phyloP scores from a whole-genome alignment of 2,329 filamentous ascomycete species.

The Tolypocladium album region DNA sequence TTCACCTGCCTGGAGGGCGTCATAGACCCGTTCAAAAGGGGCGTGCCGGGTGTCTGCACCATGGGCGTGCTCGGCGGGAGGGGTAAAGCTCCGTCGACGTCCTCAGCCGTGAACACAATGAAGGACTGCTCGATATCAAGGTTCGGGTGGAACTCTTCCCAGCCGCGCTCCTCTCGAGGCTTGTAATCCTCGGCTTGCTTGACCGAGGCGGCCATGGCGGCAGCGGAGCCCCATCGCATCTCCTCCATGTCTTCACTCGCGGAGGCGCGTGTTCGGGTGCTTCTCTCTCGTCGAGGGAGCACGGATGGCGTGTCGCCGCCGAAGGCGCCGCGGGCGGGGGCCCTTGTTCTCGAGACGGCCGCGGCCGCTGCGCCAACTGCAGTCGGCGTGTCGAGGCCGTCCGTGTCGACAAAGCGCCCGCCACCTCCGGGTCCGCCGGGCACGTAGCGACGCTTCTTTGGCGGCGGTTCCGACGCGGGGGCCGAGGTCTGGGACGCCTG shows the following conservation, averaged over 20 bases:
- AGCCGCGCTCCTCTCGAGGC: constrained; percentile 88
- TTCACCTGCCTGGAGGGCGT: constrained; percentile 37
- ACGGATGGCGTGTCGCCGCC: constrained; percentile 26
- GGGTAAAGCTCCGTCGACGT: constrained; percentile 64
- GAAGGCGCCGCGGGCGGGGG: constrained; percentile 34
- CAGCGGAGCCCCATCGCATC: constrained; percentile 76
- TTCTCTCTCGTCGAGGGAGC: constrained; percentile 45
- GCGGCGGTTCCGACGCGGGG: constrained; percentile 46
- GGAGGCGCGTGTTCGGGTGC: constrained; percentile 40
- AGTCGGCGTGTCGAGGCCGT: constrained; percentile 49
- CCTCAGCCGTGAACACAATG: constrained; percentile 68
- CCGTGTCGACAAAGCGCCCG: constrained; percentile 69
- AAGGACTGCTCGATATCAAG: constrained; percentile 80
- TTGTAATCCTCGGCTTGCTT: constrained; percentile 95
- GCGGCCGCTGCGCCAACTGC: constrained; percentile 16
- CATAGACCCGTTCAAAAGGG: constrained; percentile 25
- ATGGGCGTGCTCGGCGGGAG: constrained; percentile 26
- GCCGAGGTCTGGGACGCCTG: constrained; percentile 20
- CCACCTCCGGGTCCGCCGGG: constrained; percentile 81
- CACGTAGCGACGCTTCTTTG: constrained; percentile 67
- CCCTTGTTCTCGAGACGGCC: constrained; percentile 39
- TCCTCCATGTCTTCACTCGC: constrained; percentile 43
- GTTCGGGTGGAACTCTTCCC: constrained; percentile 96
- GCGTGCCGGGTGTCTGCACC: constrained; percentile 14
- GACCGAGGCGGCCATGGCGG: constrained; percentile 76